Base-by-base conservation (phyloP, 148 eudicot genomes). In the Rheum nobile region DNA sequence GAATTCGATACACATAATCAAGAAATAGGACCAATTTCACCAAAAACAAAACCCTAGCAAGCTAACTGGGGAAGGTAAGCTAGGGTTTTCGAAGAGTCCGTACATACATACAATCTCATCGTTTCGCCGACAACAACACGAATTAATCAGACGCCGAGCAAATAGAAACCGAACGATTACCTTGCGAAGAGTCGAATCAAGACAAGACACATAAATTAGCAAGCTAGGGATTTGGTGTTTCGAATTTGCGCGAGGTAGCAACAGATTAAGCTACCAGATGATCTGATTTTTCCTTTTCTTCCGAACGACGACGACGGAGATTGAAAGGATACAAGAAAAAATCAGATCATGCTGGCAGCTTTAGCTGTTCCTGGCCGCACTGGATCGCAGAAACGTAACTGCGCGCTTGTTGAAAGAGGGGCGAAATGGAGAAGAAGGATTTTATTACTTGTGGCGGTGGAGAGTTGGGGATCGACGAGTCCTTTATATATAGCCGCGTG, bases 281-380 rank as follows among this genome's bases (percentile, higher is more conserved):
- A 65, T 65, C 70, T 65, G 70, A 65, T 31, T 8, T 65, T 34
- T 65, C 17, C n/a, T 9, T 13, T 13, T 4, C 14, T 16, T 16
- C 8, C 41, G 2, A 28, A 3, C 17, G 17, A 28, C 11, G 29
- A 21, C 28, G 63, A 24, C 2, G 63, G 29, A 55, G 29, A 61
- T 61, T 4, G 19, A 61, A 16, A 13, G 0, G 3, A 12, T 8
- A 34, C 8, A 65, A 34, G 41, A 65, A 65, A 65, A 65, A 65
- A 14, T 65, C 70, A 65, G 70, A 65, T 65, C 70, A 65, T 65
- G 70, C 70, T 65, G 70, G 70, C 70, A 65, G 70, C 70, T 65
- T 65, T 65, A 65, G 41, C 70, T 65, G 41, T 65, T 65, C 39
- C 41, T 16, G 70, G 38, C 41, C 41, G 38, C 39, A n/a, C 70